A percentile compares a stretch with the other conserved stretches of the same genome.
Conservation (phyloP, 73 alveolate species). For the Tetrahymena malaccensis region DNA sequence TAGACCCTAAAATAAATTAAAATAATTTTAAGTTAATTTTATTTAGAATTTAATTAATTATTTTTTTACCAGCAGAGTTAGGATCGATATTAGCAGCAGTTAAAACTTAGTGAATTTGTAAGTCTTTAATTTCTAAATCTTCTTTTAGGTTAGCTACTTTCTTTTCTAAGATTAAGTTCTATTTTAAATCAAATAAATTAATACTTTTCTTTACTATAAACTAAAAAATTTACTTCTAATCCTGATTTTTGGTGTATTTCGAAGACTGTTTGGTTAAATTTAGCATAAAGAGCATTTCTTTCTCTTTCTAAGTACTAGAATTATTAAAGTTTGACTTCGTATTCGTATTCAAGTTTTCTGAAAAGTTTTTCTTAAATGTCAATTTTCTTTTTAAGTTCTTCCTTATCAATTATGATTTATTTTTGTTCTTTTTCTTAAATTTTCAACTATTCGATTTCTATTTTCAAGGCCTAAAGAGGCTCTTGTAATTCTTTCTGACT, state of each 20-base stretch:
- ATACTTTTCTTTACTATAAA: background rate
- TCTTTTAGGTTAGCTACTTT: constrained; percentile 87
- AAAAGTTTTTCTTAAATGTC: constrained; percentile 65
- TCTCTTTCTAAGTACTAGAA: constrained; percentile 86
- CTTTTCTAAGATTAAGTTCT: constrained; percentile 76
- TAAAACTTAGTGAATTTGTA: constrained; percentile 83
- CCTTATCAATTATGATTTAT: constrained; percentile 57
- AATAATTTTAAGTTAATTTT: background rate
- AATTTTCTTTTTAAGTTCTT: constrained; percentile 63
- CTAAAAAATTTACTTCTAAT: constrained; percentile 29
- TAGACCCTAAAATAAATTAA: constrained; percentile 47
- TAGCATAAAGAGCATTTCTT: constrained; percentile 75
- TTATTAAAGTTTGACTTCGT: constrained; percentile 88
- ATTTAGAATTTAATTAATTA: background rate
- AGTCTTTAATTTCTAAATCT: constrained; percentile 90
- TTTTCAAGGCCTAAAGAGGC: constrained; percentile 82
- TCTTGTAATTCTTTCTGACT: constrained; percentile 56
- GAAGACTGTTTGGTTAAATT: constrained; percentile 76
- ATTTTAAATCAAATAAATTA: background rate
- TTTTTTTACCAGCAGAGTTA: constrained; percentile 29
- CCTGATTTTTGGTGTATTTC: constrained; percentile 94
- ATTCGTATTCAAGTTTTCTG: constrained; percentile 87
- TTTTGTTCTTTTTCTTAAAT: constrained; percentile 63
- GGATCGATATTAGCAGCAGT: constrained; percentile 91
- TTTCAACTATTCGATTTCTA: constrained; percentile 43